Conservation (phyloP, 129 eudicot genomes). For the Logfia minima region DNA sequence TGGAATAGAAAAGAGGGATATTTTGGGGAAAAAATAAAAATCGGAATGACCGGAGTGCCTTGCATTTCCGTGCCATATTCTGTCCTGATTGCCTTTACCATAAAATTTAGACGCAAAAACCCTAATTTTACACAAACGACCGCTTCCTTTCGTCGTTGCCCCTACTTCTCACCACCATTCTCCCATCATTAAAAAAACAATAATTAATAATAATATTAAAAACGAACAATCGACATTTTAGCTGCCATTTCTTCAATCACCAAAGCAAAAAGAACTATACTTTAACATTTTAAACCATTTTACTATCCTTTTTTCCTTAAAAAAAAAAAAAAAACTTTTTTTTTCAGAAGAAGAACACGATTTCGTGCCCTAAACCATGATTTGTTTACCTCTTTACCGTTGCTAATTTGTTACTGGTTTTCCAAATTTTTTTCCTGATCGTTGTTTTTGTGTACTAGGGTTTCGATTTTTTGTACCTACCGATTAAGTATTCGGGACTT, state of each 20-base stretch:
- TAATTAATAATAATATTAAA: not conserved
- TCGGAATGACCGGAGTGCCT: not conserved
- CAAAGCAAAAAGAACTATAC: not conserved
- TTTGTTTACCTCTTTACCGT: slow-evolving; percentile 22
- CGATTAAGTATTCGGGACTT: slow-evolving; percentile 26
- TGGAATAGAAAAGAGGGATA: no score
- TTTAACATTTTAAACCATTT: not conserved
- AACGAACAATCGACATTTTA: not conserved
- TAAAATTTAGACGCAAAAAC: not conserved
- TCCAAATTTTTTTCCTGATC: slow-evolving; percentile 37
- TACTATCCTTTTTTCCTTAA: not conserved
- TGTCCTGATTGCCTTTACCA: not conserved
- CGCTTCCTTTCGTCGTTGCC: not conserved
- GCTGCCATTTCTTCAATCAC: not conserved
- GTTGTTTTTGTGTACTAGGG: slow-evolving; percentile 56
- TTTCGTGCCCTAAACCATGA: slow-evolving; percentile 30
- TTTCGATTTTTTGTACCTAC: slow-evolving; percentile 36
- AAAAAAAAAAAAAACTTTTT: not conserved
- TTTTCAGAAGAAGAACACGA: slow-evolving; percentile 19
- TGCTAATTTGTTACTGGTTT: slow-evolving; percentile 31
- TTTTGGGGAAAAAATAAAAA: not conserved
- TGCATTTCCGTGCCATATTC: not conserved
- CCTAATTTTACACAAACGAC: slow-evolving; percentile 7
- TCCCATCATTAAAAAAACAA: not conserved
- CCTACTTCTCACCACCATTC: not conserved